Evolutionary conservation across 2,329 filamentous ascomycete genomes (phyloP).

Genomic region (Fusarium devonianum): DNA sequence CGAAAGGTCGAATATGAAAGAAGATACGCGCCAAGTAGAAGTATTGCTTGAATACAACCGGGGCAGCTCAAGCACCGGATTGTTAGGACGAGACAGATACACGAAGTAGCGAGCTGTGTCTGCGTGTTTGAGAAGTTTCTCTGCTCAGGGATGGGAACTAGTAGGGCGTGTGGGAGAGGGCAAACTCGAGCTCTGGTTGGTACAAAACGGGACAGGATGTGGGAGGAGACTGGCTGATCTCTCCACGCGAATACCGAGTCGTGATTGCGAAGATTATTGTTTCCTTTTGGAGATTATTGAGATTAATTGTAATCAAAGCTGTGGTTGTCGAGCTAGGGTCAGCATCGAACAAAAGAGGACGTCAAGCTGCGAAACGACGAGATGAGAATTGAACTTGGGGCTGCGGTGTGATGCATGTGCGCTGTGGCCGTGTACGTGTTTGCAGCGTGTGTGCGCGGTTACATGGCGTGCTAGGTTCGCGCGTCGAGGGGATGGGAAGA

Average conservation of each 20-base stretch:
- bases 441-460: slow-evolving; percentile 20
- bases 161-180: slow-evolving; percentile 26
- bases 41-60: slow-evolving; percentile 32
- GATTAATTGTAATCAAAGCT: slow-evolving; percentile 1
- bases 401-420: slow-evolving; percentile 5
- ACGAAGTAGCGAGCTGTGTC: slow-evolving; percentile 36
- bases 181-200: slow-evolving; percentile 30
- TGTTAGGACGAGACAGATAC: slow-evolving; percentile 39
- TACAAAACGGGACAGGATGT: slow-evolving; percentile 20
- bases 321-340: slow-evolving; percentile 11
- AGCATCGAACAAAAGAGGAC: slow-evolving; percentile 4
- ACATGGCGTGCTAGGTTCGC: slow-evolving; percentile 27
- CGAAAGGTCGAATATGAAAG: slow-evolving; percentile 40
- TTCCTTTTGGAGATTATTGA: not conserved
- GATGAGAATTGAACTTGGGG: slow-evolving; percentile 4
- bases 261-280: slow-evolving; percentile 9
- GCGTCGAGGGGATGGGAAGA: slow-evolving; percentile 20
- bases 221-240: slow-evolving; percentile 20
- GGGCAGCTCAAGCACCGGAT: slow-evolving; percentile 37
- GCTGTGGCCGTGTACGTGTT: slow-evolving; percentile 13
- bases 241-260: slow-evolving; percentile 29
- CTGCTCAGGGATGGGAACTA: slow-evolving; percentile 23
- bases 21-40: slow-evolving; percentile 9
- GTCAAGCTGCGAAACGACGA: slow-evolving; percentile 2
- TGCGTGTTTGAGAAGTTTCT: slow-evolving; percentile 38